Percentiles rank a stretch among this genome's conserved stretches.
Evolutionary conservation across 441 rosid species (phyloP).

Genomic region (Pelargonium cotyledonis): DNA sequence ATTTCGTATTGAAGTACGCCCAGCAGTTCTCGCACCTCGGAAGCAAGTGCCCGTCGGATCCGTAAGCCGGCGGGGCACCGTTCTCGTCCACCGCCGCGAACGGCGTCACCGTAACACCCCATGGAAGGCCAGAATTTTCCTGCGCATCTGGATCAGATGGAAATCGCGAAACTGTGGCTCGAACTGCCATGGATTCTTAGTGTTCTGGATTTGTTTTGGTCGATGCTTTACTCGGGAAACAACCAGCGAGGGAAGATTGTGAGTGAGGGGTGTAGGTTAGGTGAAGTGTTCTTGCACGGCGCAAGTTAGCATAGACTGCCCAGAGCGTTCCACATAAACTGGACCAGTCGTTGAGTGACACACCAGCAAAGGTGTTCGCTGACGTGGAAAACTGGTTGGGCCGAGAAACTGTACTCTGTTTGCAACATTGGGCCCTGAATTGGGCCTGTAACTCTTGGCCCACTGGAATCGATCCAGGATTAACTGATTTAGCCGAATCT

Average conservation of each 20-base stretch:
- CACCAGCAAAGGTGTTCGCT: not conserved
- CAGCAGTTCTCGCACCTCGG: conserved; percentile 95
- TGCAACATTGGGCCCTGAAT: not conserved
- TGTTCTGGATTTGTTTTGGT: conserved; percentile 2
- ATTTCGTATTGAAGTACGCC: conserved; percentile 82
- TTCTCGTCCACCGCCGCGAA: conserved; percentile 82
- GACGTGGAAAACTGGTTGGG: not conserved
- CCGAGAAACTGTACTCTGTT: not conserved
- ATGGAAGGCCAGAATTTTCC: conserved; percentile 78
- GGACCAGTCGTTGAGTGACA: not conserved
- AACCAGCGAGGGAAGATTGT: not conserved
- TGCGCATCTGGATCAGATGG: conserved; percentile 74
- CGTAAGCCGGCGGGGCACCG: conserved; percentile 64
- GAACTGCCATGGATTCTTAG: conserved; percentile 55
- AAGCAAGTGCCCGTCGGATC: conserved; percentile 71
- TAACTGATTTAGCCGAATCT: no score
- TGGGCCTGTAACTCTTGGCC: not conserved
- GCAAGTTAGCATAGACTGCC: not conserved
- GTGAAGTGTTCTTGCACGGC: not conserved
- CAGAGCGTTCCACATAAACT: not conserved
- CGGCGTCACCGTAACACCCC: conserved; percentile 91
- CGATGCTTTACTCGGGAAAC: not conserved
- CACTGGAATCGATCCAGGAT: not conserved
- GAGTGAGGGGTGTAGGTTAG: conserved; percentile 2
- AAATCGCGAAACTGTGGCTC: conserved; percentile 76